Evolutionary conservation across 2,329 filamentous ascomycete species (phyloP).

Genomic region (Ascosphaera aggregata): DNA sequence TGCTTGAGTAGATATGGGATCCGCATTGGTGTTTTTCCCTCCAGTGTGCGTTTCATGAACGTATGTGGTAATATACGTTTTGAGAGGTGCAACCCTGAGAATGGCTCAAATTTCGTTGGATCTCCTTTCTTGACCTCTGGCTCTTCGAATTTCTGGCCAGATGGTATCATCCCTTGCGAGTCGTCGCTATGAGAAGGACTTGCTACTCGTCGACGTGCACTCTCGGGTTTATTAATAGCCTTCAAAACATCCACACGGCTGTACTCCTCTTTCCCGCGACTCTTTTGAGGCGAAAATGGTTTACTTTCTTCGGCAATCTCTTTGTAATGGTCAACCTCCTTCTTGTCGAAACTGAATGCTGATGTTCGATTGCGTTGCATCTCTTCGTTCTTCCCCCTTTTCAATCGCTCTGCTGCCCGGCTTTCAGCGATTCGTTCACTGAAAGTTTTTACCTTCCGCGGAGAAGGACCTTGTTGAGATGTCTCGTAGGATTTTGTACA

Average conservation of each 20-base stretch:
- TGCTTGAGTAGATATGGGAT: slow-evolving; percentile 60
- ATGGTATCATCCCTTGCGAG: slow-evolving; percentile 6
- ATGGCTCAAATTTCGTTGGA: slow-evolving; percentile 53
- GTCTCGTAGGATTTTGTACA: slow-evolving; percentile 1
- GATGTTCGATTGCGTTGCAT: slow-evolving; percentile 18
- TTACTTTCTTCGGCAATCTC: slow-evolving; percentile 14
- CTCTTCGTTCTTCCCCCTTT: slow-evolving; percentile 15
- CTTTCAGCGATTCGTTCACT: slow-evolving; percentile 65
- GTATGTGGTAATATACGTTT: slow-evolving; percentile 64
- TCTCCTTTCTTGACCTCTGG: slow-evolving; percentile 12
- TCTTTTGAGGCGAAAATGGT: slow-evolving; percentile 23
- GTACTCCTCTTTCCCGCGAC: slow-evolving; percentile 28
- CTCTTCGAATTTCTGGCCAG: background rate
- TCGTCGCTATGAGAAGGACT: slow-evolving; percentile 12
- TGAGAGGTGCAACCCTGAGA: slow-evolving; percentile 63
- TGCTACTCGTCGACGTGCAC: slow-evolving; percentile 13
- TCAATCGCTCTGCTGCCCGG: slow-evolving; percentile 19
- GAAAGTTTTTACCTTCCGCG: slow-evolving; percentile 35
- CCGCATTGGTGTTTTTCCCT: slow-evolving; percentile 51
- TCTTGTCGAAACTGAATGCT: slow-evolving; percentile 20
- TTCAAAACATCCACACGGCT: slow-evolving; percentile 37
- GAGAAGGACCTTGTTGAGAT: background rate
- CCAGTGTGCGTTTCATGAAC: slow-evolving; percentile 53
- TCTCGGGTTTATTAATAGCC: slow-evolving; percentile 11
- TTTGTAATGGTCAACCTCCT: slow-evolving; percentile 21